phyloP scores from a whole-genome alignment of 2,329 filamentous ascomycete genomes.

The Alternaria sp. region DNA sequence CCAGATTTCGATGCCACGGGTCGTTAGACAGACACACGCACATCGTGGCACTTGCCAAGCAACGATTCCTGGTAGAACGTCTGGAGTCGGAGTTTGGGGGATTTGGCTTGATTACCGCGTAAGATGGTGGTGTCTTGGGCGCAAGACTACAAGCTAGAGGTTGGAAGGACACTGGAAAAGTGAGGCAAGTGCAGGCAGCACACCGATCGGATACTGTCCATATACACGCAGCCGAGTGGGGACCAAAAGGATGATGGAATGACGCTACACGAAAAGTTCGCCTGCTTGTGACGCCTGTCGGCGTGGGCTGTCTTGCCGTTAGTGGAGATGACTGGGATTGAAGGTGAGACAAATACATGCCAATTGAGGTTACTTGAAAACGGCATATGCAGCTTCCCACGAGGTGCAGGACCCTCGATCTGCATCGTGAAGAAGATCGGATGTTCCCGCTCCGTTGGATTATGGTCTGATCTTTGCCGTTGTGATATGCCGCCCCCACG shows the following conservation, averaged over 20 bases:
- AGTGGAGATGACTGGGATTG: not conserved
- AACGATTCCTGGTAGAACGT: not conserved
- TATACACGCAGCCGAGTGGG: not conserved
- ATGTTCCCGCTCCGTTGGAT: not conserved
- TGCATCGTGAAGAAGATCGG: conserved; percentile 1
- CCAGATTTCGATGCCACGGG: not conserved
- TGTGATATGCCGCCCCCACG: conserved; percentile 1
- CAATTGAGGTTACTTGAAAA: conserved; percentile 1
- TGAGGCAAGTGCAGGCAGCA: conserved; percentile 2
- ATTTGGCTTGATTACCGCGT: conserved; percentile 8
- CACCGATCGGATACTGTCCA: conserved; percentile 4
- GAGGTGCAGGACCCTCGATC: conserved; percentile 4
- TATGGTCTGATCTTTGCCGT: conserved; percentile 4
- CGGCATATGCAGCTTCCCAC: not conserved
- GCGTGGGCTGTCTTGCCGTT: not conserved
- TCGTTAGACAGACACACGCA: not conserved
- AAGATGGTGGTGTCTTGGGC: not conserved
- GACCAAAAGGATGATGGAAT: not conserved
- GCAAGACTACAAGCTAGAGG: not conserved
- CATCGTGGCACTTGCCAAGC: not conserved
- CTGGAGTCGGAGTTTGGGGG: not conserved
- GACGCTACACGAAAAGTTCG: not conserved
- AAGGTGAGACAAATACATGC: not conserved
- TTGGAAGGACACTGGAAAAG: not conserved
- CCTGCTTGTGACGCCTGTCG: conserved; percentile 2